These are phyloP conservation scores for Pulveroboletus frians DNA, from an alignment of 768 basidiomycete genomes.

Conservation along the genomic window DNA sequence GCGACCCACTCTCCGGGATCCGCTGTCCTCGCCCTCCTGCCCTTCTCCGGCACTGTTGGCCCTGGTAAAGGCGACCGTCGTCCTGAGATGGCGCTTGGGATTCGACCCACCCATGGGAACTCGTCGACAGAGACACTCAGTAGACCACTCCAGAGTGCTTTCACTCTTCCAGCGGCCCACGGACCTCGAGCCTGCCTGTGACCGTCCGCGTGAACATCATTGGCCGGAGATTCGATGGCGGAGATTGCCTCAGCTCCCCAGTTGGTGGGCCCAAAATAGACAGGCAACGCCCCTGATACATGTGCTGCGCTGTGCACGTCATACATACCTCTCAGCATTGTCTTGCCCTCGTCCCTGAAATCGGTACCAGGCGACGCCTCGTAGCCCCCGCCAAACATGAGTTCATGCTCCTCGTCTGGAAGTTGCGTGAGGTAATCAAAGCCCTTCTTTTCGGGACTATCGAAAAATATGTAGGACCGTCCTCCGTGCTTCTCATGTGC, in stretches of 20 bases:
- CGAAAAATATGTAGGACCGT: conserved; percentile 58
- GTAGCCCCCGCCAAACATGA: conserved; percentile 68
- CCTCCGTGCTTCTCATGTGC: conserved; percentile 29
- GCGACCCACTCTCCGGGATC: conserved; percentile 64
- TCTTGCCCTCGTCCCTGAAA: conserved; percentile 7
- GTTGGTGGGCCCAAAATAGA: conserved; percentile 45
- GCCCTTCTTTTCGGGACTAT: conserved; percentile 32
- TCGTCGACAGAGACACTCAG: conserved; percentile 57
- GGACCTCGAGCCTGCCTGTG: conserved; percentile 5
- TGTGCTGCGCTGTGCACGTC: conserved; percentile 36
- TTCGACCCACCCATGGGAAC: conserved; percentile 65
- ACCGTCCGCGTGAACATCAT: conserved; percentile 9
- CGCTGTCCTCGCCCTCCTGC: conserved; percentile 5
- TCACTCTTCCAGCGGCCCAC: conserved; percentile 45
- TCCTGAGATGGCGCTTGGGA: conserved; percentile 47
- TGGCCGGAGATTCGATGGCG: conserved; percentile 8
- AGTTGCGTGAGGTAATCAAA: conserved; percentile 73
- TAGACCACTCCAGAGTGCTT: conserved; percentile 60
- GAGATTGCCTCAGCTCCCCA: conserved; percentile 39
- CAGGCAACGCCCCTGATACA: conserved; percentile 45
- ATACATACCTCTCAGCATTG: conserved; percentile 29
- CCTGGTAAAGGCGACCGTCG: conserved; percentile 25
- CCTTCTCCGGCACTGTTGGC: conserved; percentile 1
- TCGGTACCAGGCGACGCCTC: conserved; percentile 19
- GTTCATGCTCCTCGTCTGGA: conserved; percentile 37